phyloP scores from a whole-genome alignment of 1,284 basidiomycete genomes.

The Sanghuangporus sanghuang region DNA sequence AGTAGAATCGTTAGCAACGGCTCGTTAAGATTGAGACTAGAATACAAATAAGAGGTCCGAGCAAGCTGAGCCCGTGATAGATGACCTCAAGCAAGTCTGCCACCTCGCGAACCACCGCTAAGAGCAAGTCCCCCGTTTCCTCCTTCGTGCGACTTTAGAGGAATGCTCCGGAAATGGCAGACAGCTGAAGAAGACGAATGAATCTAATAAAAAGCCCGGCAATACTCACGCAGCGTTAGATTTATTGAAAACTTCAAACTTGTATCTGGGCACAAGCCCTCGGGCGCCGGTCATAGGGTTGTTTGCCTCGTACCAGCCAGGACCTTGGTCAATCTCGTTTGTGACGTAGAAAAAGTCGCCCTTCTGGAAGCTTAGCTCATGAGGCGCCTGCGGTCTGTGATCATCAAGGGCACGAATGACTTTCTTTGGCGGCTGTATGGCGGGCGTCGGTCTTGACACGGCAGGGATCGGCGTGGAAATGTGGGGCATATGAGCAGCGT shows the following conservation, averaged over 20 bases:
- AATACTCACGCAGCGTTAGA: conserved; percentile 53
- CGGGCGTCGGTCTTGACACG: conserved; percentile 61
- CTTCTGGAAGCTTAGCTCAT: conserved; percentile 87
- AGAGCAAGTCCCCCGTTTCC: not conserved
- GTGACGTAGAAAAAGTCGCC: conserved; percentile 99
- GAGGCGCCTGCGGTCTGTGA: conserved; percentile 71
- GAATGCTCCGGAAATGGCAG: not conserved
- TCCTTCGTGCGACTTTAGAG: not conserved
- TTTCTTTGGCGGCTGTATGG: conserved; percentile 85
- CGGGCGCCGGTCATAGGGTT: conserved; percentile 90
- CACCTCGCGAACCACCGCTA: not conserved
- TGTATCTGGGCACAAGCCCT: conserved; percentile 80
- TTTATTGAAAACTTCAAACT: conserved; percentile 88
- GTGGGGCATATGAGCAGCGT: conserved; percentile 48
- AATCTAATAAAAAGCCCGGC: not conserved
- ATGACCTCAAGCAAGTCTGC: not conserved
- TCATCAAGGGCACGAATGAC: conserved; percentile 84
- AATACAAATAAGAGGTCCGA: not conserved
- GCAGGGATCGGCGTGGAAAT: conserved; percentile 65
- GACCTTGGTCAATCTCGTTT: conserved; percentile 56
- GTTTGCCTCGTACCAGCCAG: conserved; percentile 79
- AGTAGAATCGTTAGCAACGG: not conserved
- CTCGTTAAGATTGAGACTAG: not conserved
- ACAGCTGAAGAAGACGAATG: not conserved
- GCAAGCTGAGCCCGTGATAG: not conserved